Base-by-base conservation (phyloP, 352 stramenopile genomes). In the Elongisporangium anandrum region DNA sequence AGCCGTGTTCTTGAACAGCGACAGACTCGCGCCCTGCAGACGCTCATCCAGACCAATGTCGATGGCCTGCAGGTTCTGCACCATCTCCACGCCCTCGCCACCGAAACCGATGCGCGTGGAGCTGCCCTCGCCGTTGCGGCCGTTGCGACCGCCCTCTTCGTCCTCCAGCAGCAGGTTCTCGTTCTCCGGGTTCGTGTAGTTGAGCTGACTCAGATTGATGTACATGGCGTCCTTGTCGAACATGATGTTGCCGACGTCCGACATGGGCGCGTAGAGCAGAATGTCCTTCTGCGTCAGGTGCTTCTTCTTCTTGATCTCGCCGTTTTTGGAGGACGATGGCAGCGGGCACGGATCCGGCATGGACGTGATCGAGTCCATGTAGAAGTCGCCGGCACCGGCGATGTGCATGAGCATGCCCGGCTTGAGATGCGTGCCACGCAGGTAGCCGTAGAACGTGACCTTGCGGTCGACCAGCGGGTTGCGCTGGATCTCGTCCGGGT, bases 161-260 rank as follows among this genome's bases (percentile, higher is more conserved):
- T 63, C 68, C 16, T 81, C 73, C 17, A 75, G 65, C 19, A 91
- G 66, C 13, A 88, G 67, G 19, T 87, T 80, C 52, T 85, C 79
- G 34, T 77, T 92, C 60, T 97, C 91, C 19, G 88, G 90, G 61
- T 98, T 98, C 6, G 95, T 98, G 75, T 98, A 98, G 64, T 98
- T 97, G 20, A 94, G 68, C 53, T 90, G 79, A 24, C 78, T 87
- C 64, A 99, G 84, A 64, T 99, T 97, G 72, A 99, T 99, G 82
- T 99, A 99, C 70, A 99, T 97, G 26, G 97, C 97, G 64, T 99
- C 97, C 73, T 99, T 99, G 72, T 99, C 98, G 61, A 98, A 99
- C 62, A 94, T 91, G 55, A 99, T 97, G 61, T 93, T 96, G 63
- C 98, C 98, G 2, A 99, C 95, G 69, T 99, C 98, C 45, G 82